phyloP scores from a whole-genome alignment of 2,329 filamentous ascomycete genomes.

The Fonsecaea monophora region DNA sequence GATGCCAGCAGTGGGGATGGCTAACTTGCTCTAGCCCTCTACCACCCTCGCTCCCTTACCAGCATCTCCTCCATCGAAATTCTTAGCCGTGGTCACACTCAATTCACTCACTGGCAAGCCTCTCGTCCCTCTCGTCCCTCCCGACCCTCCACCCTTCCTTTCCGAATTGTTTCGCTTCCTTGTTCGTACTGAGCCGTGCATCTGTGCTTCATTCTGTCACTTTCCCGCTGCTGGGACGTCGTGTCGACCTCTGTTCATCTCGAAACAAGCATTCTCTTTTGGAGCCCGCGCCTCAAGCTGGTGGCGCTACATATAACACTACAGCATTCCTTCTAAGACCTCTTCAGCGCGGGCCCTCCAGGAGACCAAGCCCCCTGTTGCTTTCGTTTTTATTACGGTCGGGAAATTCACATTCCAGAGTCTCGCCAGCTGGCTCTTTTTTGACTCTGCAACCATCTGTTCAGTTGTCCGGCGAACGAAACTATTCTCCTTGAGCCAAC shows the following conservation, averaged over 20 bases:
- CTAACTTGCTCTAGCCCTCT: constrained; percentile 4
- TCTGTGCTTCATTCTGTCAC: constrained; percentile 4
- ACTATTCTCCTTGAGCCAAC: neutral
- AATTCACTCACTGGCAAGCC: neutral
- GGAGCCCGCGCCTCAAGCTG: constrained; percentile 4
- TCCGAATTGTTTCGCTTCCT: neutral
- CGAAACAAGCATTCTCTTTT: constrained; percentile 5
- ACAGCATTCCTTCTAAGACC: constrained; percentile 33
- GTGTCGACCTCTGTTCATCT: constrained; percentile 3
- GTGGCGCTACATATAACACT: constrained; percentile 10
- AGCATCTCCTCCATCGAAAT: constrained; percentile 10
- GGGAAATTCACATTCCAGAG: constrained; percentile 25
- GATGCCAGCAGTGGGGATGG: neutral
- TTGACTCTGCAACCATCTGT: constrained; percentile 9
- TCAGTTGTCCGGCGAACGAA: constrained; percentile 10
- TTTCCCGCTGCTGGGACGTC: neutral
- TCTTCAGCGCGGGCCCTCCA: constrained; percentile 16
- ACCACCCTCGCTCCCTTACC: constrained; percentile 16
- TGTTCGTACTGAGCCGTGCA: constrained; percentile 2
- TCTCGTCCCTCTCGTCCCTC: neutral
- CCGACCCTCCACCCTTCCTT: constrained; percentile 1
- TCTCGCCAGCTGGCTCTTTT: constrained; percentile 3
- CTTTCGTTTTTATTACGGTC: constrained; percentile 18
- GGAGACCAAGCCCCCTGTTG: neutral
- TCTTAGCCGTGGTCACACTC: constrained; percentile 19